These are phyloP conservation scores for Selenicereus undatus DNA, from an alignment of 148 eudicot species.

Conservation along the genomic window DNA sequence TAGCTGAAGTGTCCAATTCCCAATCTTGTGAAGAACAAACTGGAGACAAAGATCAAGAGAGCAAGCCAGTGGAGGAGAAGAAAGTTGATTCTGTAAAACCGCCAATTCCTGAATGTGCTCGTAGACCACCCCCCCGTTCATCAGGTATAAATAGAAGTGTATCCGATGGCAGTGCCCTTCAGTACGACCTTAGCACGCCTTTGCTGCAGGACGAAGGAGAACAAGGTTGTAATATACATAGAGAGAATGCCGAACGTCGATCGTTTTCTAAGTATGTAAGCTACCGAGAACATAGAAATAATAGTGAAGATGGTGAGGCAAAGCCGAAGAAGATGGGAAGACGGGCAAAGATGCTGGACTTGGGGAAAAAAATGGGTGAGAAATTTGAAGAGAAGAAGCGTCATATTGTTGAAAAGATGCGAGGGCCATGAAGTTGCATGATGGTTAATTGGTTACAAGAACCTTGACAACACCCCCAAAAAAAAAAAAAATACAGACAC, in stretches of 20 bases:
- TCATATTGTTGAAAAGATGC: slow-evolving; percentile 73
- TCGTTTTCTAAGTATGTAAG: slow-evolving; percentile 41
- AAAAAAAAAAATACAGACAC: no score
- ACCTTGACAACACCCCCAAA: neutral
- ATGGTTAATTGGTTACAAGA: neutral
- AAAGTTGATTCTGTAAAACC: slow-evolving; percentile 24
- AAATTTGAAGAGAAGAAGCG: slow-evolving; percentile 84
- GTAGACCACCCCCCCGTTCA: slow-evolving; percentile 10
- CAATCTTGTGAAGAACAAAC: slow-evolving; percentile 31
- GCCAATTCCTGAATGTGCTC: slow-evolving; percentile 20
- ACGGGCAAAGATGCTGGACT: slow-evolving; percentile 71
- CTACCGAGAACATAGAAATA: slow-evolving; percentile 35
- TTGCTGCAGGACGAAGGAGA: slow-evolving; percentile 35
- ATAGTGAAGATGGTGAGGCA: slow-evolving; percentile 49
- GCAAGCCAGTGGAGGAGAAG: slow-evolving; percentile 33
- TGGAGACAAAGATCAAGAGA: slow-evolving; percentile 24
- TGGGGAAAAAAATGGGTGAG: slow-evolving; percentile 81
- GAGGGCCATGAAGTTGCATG: slow-evolving; percentile 30
- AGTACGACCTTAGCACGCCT: slow-evolving; percentile 30
- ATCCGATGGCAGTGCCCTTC: slow-evolving; percentile 21
- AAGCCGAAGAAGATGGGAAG: slow-evolving; percentile 54
- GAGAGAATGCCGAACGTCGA: slow-evolving; percentile 25
- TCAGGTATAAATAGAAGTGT: slow-evolving; percentile 29
- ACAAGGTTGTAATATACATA: slow-evolving; percentile 8
- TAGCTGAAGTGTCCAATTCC: slow-evolving; percentile 30